phyloP scores from a whole-genome alignment of 495 filamentous ascomycete genomes.

The Entonaema liquescens region DNA sequence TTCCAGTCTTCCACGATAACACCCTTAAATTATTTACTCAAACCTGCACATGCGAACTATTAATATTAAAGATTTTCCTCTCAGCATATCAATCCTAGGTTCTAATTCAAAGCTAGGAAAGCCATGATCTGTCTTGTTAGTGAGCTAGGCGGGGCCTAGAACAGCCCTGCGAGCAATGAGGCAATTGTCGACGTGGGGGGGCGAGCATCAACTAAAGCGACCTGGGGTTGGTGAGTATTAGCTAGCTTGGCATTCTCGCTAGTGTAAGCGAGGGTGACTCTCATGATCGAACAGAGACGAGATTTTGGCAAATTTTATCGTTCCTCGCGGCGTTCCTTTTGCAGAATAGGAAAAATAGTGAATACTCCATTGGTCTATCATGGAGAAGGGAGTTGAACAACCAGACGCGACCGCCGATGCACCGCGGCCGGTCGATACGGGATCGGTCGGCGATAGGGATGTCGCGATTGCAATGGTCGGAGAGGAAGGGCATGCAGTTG shows the following conservation, averaged over 20 bases:
- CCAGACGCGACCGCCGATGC: slow-evolving; percentile 10
- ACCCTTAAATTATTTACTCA: background rate
- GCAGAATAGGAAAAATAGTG: background rate
- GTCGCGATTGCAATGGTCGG: slow-evolving; percentile 53
- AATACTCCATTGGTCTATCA: background rate
- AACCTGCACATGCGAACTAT: background rate
- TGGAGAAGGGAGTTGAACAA: slow-evolving; percentile 26
- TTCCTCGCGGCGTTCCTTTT: background rate
- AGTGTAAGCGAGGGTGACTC: slow-evolving; percentile 4
- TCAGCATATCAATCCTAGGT: background rate
- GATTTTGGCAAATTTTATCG: background rate
- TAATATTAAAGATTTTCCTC: background rate
- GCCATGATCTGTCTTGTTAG: background rate
- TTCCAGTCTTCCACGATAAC: no score
- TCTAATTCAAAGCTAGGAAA: background rate
- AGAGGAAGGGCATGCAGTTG: slow-evolving; percentile 38
- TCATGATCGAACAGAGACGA: background rate
- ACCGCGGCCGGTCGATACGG: background rate
- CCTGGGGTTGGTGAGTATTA: background rate
- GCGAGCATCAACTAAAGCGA: background rate
- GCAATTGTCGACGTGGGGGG: slow-evolving; percentile 14
- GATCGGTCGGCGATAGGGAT: slow-evolving; percentile 41
- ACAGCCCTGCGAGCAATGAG: slow-evolving; percentile 12
- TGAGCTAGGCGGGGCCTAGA: slow-evolving; percentile 7
- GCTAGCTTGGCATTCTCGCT: slow-evolving; percentile 21